Conservation (phyloP, 495 filamentous ascomycete genomes). For the Letharia lupina region DNA sequence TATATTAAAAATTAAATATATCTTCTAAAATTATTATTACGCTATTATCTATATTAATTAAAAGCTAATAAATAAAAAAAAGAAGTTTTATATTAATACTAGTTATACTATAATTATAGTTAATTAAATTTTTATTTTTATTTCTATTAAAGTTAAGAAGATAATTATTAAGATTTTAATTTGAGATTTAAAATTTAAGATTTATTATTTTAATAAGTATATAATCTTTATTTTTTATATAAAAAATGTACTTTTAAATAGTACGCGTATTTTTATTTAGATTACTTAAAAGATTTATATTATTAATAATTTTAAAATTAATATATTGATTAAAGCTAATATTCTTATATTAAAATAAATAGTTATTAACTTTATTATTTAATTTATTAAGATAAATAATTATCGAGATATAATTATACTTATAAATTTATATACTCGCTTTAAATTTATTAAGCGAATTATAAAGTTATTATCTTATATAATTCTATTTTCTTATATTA, state of each 20-base stretch:
- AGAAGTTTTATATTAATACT: background rate
- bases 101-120: background rate
- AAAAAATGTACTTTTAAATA: slow-evolving; percentile 1
- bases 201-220: background rate
- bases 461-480: background rate
- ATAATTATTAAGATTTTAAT: background rate
- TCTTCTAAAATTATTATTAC: too few species aligned
- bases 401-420: background rate
- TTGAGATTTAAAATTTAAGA: background rate
- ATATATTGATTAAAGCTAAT: slow-evolving; percentile 5
- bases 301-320: background rate
- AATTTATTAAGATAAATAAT: background rate
- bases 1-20: too few species aligned
- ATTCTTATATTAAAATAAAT: slow-evolving; percentile 3
- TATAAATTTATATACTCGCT: background rate
- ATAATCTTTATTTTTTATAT: background rate
- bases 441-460: background rate
- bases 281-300: background rate
- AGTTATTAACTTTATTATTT: slow-evolving; percentile 2
- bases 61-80: background rate
- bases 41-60: too few species aligned
- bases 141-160: background rate
- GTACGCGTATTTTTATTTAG: background rate
- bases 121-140: background rate
- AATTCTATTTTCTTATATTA: background rate